Conservation (phyloP, 306 rosid species). For the Pterocarpus santalinus region DNA sequence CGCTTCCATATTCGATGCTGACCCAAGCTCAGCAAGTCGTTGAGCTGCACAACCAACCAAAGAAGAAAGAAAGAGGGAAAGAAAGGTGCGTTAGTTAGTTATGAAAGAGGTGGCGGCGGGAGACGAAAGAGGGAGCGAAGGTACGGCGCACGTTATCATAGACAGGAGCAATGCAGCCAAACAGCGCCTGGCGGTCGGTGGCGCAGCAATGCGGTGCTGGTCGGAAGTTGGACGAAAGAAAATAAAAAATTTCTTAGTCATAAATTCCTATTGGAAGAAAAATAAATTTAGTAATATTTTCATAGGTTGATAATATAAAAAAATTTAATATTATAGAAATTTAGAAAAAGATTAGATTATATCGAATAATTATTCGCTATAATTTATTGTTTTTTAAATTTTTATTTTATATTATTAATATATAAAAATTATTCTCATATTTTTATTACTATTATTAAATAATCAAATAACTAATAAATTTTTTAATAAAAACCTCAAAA, state of each 20-base stretch:
- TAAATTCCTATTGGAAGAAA: no score
- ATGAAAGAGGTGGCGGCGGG: not conserved
- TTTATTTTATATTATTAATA: no score
- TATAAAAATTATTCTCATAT: no score
- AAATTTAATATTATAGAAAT: no score
- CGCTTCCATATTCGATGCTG: constrained; percentile 94
- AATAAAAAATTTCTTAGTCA: not conserved
- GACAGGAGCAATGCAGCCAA: constrained; percentile 86
- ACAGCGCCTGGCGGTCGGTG: constrained; percentile 68
- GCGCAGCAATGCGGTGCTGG: constrained; percentile 57
- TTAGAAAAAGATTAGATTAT: no score
- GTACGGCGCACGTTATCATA: constrained; percentile 67
- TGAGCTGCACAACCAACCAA: constrained; percentile 51
- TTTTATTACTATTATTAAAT: no score
- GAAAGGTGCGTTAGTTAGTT: not conserved
- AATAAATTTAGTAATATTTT: no score
- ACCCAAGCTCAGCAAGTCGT: constrained; percentile 83
- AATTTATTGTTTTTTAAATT: no score
- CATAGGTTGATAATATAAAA: no score
- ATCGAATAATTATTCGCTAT: no score
- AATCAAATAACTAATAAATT: no score
- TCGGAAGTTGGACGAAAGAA: constrained; percentile 23
- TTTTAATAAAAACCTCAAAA: no score
- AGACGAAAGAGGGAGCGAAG: not conserved
- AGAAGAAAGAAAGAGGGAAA: not conserved